Percentiles rank a stretch among this genome's conserved stretches.
Conservation (phyloP, 148 eudicot species). For the Silene conica region DNA sequence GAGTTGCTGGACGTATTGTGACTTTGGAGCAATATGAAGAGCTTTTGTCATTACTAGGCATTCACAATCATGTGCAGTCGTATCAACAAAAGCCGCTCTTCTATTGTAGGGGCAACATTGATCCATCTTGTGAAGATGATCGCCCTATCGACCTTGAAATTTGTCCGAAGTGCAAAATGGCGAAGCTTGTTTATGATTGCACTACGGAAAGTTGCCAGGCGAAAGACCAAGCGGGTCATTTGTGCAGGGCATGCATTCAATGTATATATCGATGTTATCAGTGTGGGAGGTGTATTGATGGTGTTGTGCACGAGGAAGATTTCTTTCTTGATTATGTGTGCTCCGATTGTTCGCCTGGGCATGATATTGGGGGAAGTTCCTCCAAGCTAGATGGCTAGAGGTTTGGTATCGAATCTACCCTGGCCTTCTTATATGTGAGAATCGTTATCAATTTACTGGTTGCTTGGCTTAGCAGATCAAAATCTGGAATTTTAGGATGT, state of each 20-base stretch:
- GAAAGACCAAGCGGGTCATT: slow-evolving; percentile 28
- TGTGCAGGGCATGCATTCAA: slow-evolving; percentile 65
- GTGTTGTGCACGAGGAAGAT: slow-evolving; percentile 58
- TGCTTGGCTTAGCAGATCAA: no score
- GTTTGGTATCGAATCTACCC: no score
- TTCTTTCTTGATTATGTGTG: slow-evolving; percentile 56
- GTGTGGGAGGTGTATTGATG: slow-evolving; percentile 76
- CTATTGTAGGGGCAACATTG: slow-evolving; percentile 37
- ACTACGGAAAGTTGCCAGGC: slow-evolving; percentile 58
- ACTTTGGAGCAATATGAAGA: slow-evolving; percentile 59
- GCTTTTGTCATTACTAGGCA: slow-evolving; percentile 47
- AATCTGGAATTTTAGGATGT: no score
- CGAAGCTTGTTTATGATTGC: slow-evolving; percentile 74
- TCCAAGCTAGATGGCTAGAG: slow-evolving; percentile 36
- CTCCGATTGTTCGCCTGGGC: slow-evolving; percentile 40
- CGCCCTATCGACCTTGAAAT: slow-evolving; percentile 74
- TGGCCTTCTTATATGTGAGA: no score
- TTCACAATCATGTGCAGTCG: slow-evolving; percentile 15
- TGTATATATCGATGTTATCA: slow-evolving; percentile 68
- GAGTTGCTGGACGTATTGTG: slow-evolving; percentile 63
- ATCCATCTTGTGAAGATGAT: slow-evolving; percentile 52
- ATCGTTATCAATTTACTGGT: no score
- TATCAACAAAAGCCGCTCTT: slow-evolving; percentile 44
- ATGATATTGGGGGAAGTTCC: slow-evolving; percentile 23
- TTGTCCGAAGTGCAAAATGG: slow-evolving; percentile 71